Base-by-base conservation (phyloP, 2,329 filamentous ascomycete species). In the Juglanconis juglandina region DNA sequence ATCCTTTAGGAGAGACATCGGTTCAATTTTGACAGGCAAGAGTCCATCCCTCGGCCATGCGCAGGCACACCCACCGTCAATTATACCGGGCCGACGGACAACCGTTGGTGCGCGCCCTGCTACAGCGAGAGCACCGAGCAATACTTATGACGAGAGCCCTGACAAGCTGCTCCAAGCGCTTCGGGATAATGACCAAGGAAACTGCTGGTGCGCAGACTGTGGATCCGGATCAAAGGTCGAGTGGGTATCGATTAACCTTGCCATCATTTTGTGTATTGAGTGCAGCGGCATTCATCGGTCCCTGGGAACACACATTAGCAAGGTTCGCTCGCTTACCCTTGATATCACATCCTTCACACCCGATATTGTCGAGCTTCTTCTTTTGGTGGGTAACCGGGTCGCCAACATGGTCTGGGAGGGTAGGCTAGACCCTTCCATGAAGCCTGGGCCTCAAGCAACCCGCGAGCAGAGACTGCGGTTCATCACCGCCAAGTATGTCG, bases 381-480 rank as follows among this genome's bases (percentile, higher is more conserved):
- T 97, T 60, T 87, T 94, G 61, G 87, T 99, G 64, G 96, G 96
- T 64, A 99, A 99, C 72, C 87, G 93, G 54, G 87, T 97, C 55
- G 95, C 93, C 68, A 99, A 99, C 75, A 94, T 94, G 88, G 83
- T 99, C 24, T 99, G 93, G 92, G 95, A 99, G 77, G 88, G 92
- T 13, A 90, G 79, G 63, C 81, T 98, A 32, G 92, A 97, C 61
- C 82, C 83, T 32, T 77, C 82, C 5, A 69, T 84, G 50, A 98
- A 96, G 71, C 92, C 92, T 4, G 78, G 81, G 0, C 83, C 91
- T 0, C 87, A 88, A 67, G 91, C 93, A 32, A 93, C 87, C 5
- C 86, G 95, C 46, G 95, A 99, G 72, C 91, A 96, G 73, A 86
- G 95, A 30, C 80, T 98, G n/a, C 89, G 85, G 67, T 99, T 97